Evolutionary conservation across 2,329 filamentous ascomycete species (phyloP).

Genomic region (Aureobasidium sp.): DNA sequence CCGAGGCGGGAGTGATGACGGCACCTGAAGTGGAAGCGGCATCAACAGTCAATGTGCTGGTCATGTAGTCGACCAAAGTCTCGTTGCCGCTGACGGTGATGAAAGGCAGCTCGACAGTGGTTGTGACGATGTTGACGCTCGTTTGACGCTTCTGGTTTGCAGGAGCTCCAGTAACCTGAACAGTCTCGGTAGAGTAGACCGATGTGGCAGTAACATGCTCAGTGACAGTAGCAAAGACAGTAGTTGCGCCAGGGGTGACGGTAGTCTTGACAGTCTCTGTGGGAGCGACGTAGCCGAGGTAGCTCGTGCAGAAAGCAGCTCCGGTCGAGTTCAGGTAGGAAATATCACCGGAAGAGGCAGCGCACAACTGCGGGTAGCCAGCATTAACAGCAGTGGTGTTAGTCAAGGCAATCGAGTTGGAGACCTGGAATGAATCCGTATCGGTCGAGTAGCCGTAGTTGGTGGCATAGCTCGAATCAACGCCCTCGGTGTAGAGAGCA

Average conservation of each 20-base stretch:
- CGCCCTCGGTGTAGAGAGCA: constrained; percentile 29
- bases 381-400: constrained; percentile 13
- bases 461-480: constrained; percentile 20
- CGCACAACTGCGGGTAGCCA: constrained; percentile 14
- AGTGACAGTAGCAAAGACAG: not conserved
- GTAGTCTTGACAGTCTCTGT: not conserved
- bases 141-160: not conserved
- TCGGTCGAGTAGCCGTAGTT: constrained; percentile 19
- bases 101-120: constrained; percentile 5
- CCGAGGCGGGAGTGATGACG: not conserved
- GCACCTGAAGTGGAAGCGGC: constrained; percentile 7
- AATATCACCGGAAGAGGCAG: not conserved
- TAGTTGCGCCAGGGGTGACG: not conserved
- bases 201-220: not conserved
- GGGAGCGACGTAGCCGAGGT: not conserved
- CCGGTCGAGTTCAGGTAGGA: not conserved
- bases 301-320: constrained; percentile 1
- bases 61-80: not conserved
- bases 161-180: not conserved
- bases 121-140: not conserved
- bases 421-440: constrained; percentile 17
- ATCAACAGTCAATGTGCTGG: not conserved
- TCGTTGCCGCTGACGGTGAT: constrained; percentile 6
- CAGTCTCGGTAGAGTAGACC: not conserved
- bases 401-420: constrained; percentile 15